Evolutionary conservation across 1,139 yeast genomes (phyloP).

Genomic region (Nadsonia starkeyi-henricii): DNA sequence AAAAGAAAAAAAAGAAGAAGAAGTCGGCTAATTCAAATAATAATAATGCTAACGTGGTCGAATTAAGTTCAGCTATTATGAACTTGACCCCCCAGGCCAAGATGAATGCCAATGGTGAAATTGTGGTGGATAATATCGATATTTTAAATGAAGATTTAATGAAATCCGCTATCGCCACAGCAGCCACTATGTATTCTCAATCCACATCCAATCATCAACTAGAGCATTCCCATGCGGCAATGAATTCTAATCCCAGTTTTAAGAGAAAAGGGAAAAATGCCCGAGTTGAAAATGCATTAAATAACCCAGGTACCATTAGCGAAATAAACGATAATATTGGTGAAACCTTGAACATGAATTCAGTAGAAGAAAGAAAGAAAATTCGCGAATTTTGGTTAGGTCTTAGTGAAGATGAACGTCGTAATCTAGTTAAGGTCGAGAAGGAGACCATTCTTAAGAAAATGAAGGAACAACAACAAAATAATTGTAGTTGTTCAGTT

Average conservation of each 20-base stretch:
- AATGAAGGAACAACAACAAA: conserved; percentile 44
- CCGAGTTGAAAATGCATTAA: neutral
- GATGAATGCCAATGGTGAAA: conserved; percentile 17
- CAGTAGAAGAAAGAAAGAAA: conserved; percentile 44
- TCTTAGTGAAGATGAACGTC: conserved; percentile 45
- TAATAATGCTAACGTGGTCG: conserved; percentile 11
- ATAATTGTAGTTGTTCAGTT: conserved; percentile 55
- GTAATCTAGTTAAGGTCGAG: conserved; percentile 50
- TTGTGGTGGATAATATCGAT: conserved; percentile 17
- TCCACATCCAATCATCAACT: conserved; percentile 5
- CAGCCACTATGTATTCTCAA: conserved; percentile 11
- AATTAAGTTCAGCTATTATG: conserved; percentile 25
- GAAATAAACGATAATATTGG: conserved; percentile 23
- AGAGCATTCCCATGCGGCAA: neutral
- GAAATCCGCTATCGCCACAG: conserved; percentile 17
- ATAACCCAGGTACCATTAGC: neutral
- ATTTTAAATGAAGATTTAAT: conserved; percentile 44
- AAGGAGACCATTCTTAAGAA: conserved; percentile 55
- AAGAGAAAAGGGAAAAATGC: conserved; percentile 7
- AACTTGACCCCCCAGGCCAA: conserved; percentile 19
- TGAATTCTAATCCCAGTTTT: conserved; percentile 1
- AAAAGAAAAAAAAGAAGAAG: conserved; percentile 33
- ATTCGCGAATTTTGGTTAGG: conserved; percentile 60
- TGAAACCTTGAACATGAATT: conserved; percentile 38
- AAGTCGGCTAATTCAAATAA: conserved; percentile 29